Evolutionary conservation across 257 asterid species (phyloP).

Genomic region (Cruciata laevipes): DNA sequence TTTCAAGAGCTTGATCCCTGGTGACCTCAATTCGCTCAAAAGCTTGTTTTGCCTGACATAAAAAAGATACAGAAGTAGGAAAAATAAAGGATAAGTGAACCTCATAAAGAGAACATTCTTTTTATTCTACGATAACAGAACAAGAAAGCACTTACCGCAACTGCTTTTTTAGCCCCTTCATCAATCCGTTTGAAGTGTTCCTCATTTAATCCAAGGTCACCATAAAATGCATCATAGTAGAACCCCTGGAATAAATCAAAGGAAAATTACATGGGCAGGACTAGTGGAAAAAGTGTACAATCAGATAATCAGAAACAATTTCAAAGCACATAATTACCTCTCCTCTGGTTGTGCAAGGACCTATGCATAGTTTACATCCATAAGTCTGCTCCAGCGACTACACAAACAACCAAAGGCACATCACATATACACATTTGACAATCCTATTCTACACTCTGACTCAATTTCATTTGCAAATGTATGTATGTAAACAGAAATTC

Average conservation of each 20-base stretch:
- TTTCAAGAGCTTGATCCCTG: slow-evolving; percentile 80
- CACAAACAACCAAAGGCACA: background rate
- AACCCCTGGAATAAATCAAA: slow-evolving; percentile 60
- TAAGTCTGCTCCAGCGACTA: slow-evolving; percentile 87
- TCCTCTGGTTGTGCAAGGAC: slow-evolving; percentile 92
- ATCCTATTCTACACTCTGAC: background rate
- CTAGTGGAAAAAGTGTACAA: background rate
- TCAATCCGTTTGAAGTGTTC: slow-evolving; percentile 80
- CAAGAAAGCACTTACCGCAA: slow-evolving; percentile 55
- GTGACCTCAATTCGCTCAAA: slow-evolving; percentile 93
- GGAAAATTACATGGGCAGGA: background rate
- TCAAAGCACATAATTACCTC: slow-evolving; percentile 43
- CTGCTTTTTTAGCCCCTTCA: slow-evolving; percentile 76
- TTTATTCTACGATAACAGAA: too few species aligned
- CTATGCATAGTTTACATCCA: slow-evolving; percentile 83
- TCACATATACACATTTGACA: background rate
- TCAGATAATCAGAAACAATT: background rate
- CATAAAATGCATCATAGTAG: slow-evolving; percentile 94
- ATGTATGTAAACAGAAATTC: too few species aligned
- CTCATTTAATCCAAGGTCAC: slow-evolving; percentile 81
- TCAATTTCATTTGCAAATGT: background rate
- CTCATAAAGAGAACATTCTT: too few species aligned
- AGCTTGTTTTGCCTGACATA: slow-evolving; percentile 76
- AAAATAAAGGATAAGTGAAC: background rate
- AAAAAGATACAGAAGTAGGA: slow-evolving; percentile 15